Conservation (phyloP, 2,329 filamentous ascomycete genomes). For the Colletotrichum sp. region DNA sequence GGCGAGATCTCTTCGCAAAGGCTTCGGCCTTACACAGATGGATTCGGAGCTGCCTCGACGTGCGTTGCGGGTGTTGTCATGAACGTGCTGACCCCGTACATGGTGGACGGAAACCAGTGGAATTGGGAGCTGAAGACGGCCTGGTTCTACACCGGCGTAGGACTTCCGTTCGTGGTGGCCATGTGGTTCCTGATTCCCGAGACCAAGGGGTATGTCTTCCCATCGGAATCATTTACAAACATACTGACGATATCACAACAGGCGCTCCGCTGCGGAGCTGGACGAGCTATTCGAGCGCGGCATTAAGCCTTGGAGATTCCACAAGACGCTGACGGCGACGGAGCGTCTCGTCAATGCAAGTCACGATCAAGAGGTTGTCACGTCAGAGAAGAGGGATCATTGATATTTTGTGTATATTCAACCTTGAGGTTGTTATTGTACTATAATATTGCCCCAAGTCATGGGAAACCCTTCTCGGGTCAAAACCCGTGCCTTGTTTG, state of each 20-base stretch:
- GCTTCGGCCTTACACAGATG: slow-evolving; percentile 34
- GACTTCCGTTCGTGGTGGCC: slow-evolving; percentile 30
- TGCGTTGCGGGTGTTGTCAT: slow-evolving; percentile 25
- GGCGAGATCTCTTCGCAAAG: slow-evolving; percentile 40
- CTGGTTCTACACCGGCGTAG: slow-evolving; percentile 32
- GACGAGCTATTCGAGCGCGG: slow-evolving; percentile 29
- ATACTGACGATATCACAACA: neutral
- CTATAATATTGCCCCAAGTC: neutral
- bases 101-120: slow-evolving; percentile 34
- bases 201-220: slow-evolving; percentile 16
- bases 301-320: slow-evolving; percentile 29
- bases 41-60: slow-evolving; percentile 30
- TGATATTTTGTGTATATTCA: neutral
- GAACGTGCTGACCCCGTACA: slow-evolving; percentile 32
- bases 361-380: neutral
- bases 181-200: slow-evolving; percentile 26
- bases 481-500: neutral
- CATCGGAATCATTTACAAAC: neutral
- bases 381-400: neutral
- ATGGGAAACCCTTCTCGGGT: neutral
- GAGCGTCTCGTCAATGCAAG: neutral
- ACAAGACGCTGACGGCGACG: slow-evolving; percentile 19
- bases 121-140: slow-evolving; percentile 36
- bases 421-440: neutral
- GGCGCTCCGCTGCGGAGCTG: slow-evolving; percentile 26